Percentiles rank a stretch among this genome's conserved stretches.
Evolutionary conservation across 2,329 filamentous ascomycete genomes (phyloP).

Genomic region (Claviceps paspali): DNA sequence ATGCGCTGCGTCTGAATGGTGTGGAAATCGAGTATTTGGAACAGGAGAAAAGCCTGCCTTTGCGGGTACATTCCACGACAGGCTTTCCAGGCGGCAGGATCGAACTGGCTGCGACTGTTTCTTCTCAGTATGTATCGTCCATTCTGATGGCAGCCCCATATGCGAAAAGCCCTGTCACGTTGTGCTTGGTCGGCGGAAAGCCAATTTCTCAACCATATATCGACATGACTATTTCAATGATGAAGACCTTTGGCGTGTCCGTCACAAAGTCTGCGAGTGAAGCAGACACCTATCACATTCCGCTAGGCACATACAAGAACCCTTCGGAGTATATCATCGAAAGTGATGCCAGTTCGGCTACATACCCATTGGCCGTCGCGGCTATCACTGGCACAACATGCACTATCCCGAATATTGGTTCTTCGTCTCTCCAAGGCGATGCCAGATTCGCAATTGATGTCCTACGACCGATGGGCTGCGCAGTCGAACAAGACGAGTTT

Average conservation of each 20-base stretch:
- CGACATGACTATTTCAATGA: conserved; percentile 98
- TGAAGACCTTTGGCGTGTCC: conserved; percentile 75
- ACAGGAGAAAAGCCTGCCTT: conserved; percentile 65
- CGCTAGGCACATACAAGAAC: conserved; percentile 68
- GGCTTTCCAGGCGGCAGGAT: conserved; percentile 80
- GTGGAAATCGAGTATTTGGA: conserved; percentile 79
- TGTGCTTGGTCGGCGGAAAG: conserved; percentile 86
- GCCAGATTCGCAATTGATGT: conserved; percentile 87
- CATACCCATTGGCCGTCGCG: conserved; percentile 85
- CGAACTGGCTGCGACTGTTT: conserved; percentile 84
- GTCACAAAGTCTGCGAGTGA: conserved; percentile 66
- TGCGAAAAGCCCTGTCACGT: conserved; percentile 81
- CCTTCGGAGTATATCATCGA: conserved; percentile 80
- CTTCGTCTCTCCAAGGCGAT: conserved; percentile 82
- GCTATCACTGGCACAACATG: conserved; percentile 93
- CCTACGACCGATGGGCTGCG: conserved; percentile 83
- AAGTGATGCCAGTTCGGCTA: conserved; percentile 94
- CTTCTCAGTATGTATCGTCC: conserved; percentile 97
- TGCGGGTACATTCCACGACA: conserved; percentile 66
- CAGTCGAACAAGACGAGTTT: conserved; percentile 65
- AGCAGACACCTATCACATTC: conserved; percentile 86
- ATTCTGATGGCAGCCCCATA: conserved; percentile 95
- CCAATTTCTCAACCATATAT: conserved; percentile 96
- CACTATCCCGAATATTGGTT: conserved; percentile 92
- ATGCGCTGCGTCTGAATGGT: conserved; percentile 75